Base-by-base conservation (phyloP, 2,329 filamentous ascomycete species). In the Botrytis sinoallii region DNA sequence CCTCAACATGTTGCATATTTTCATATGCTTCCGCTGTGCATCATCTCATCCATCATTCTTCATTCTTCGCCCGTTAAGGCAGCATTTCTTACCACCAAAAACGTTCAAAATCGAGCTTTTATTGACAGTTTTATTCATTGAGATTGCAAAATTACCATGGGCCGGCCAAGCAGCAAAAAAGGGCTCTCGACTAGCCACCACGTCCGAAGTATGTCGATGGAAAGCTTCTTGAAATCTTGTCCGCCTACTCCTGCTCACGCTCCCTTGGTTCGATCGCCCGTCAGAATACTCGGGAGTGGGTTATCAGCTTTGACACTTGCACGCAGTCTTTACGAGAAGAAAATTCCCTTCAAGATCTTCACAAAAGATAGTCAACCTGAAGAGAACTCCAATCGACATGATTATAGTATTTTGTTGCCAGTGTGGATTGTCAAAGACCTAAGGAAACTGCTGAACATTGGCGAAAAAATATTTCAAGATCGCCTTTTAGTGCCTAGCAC, bases 261-360 rank as follows among this genome's bases (percentile, higher is more conserved):
- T 40, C 35, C 35, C 18, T 10, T 12, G 35, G 25, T 57, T 57
- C 52, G 52, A 57, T 57, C 35, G 40, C 65, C 48, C 29, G 20
- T 68, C 32, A 68, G 16, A 32, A 68, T 68, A 68, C 65, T 68
- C 35, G 65, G 65, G 52, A 68, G 65, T 16, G 65, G 65, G 1
- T 48, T 68, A 6, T 68, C 65, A 32, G 65, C 65, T n/a, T 29
- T 68, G 38, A 42, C 65, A 38, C 65, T 68, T 16, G 48, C 46
- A 42, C n/a, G 38, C 14, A 12, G 46, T 68, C 65, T 68, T 42
- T 18, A 29, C 48, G 42, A 20, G 16, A 68, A 57, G 48, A 12
- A 20, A 9, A 68, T 68, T 6, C 65, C 65, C 18, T 68, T 68
- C 35, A 68, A 68, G 38, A 40, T 68, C 20, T 68, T 42, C 18